Evolutionary conservation across 2,329 filamentous ascomycete genomes (phyloP), one percentile per base, ranked within the genome.

Genomic region (Aspergillus latus): DNA sequence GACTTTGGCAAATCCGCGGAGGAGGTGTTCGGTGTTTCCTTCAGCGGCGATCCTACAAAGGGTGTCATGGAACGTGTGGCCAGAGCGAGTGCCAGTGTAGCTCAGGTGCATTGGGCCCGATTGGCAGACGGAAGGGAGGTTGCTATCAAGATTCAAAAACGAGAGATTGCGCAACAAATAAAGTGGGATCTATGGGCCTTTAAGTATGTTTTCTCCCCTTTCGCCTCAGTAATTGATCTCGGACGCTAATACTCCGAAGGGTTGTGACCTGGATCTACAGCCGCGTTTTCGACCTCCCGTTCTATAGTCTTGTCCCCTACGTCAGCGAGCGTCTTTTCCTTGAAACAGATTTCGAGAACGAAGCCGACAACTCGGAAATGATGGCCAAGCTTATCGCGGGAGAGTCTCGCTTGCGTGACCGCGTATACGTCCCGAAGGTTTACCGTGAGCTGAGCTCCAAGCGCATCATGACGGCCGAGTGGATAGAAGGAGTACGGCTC

Each of bases 161-260:
- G 88, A 49, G 93, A 97, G 79, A 97, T 99, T 70, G 86, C 84
- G 16, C 87, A 88, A 69, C 94, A 97, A 76, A 89, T 97, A 37
- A 86, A 87, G 4, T 96, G 92, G 92, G 94, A 99, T 79, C 73
- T 99, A 51, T 97, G 92, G 92, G 88, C 92, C 2, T 97, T 97
- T 80, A 92, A 92, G 83, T 89, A 74, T 75, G 82, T 62, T 37
- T 52, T 30, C 29, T 28, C 46, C 39, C 26, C 36, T 4, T 47
- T 36, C 29, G 26, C n/a, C 9, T 40, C 5, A 6, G 15, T 4
- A 8, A 3, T 37, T n/a, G 47, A 36, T 32, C 21, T 21, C 21
- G 21, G 21, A 21, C 21, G 11, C 51, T 47, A 55, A 36, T 45
- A 48, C 65, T 69, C 6, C 21, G 36, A 59, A 89, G 87, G 67